Evolutionary conservation across 108 stramenopile species (phyloP), one percentile per base, ranked within the genome.

Genomic region (Pelagomonas calceolata): DNA sequence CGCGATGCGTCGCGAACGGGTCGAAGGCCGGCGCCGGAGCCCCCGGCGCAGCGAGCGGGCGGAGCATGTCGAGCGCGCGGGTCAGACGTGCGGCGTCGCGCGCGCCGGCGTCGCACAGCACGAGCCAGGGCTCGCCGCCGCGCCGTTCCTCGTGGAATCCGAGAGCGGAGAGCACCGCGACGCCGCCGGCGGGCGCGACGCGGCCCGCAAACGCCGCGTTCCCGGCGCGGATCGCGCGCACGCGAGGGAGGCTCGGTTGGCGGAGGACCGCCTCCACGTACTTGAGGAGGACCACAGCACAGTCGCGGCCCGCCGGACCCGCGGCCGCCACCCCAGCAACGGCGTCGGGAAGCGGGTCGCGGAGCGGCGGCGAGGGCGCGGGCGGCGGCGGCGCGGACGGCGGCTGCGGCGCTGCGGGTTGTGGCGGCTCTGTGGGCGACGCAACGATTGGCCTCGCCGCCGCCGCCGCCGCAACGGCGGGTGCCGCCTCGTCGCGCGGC

Each of bases 1-100:
- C 39, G 39, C 39, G 14, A 12, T 60, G 51, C 14, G 51, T 26
- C 51, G 51, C 3, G 29, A 60, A 60, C 21, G 51, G 51, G 51
- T 60, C 51, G 51, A 60, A 60, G 51, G 51, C 51, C 21, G 51
- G 51, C 51, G 51, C 51, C 51, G 51, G 39, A 43, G 39, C 39
- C 39, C 9, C 9, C 9, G 39, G 9, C 39, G 39, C 39, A 12
- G 9, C 5, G 9, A 43, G 39, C 39, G 39, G 9, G 9, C 9
- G 9, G 39, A 43, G 39, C 39, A 12, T 12, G 9, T 5, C 39
- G 9, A 10, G 5, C 39, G 39, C 39, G 39, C 39, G 39, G 9
- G 5, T 43, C 12, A 43, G 12, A 43, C 9, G 9, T 5, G 39
- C 39, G 9, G 12, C 9, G 39, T 43, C 39, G 39, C 39, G 39